phyloP scores from a whole-genome alignment of 73 alveolate species.

The Diophrys sp. region DNA sequence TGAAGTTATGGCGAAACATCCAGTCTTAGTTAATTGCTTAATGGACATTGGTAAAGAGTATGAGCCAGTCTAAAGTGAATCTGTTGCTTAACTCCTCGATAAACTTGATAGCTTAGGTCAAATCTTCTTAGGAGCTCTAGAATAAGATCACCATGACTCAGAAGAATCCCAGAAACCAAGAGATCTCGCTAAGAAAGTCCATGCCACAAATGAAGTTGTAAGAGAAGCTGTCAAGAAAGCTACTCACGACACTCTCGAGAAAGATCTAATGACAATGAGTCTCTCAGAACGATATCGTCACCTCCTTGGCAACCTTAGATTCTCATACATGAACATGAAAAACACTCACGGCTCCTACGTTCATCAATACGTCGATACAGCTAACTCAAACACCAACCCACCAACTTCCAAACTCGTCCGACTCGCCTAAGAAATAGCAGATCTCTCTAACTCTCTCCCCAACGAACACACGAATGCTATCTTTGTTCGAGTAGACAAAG shows the following conservation, averaged over 20 bases:
- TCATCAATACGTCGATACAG: constrained; percentile 46
- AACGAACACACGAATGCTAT: constrained; percentile 83
- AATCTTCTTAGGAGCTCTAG: constrained; percentile 55
- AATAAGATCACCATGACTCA: constrained; percentile 18
- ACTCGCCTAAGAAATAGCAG: constrained; percentile 92
- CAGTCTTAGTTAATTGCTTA: constrained; percentile 28
- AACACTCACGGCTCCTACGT: constrained; percentile 59
- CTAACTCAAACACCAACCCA: constrained; percentile 39
- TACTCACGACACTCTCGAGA: constrained; percentile 41
- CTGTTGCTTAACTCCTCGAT: constrained; percentile 52
- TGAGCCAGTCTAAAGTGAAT: constrained; percentile 62
- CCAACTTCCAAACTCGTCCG: constrained; percentile 82
- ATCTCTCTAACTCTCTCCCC: constrained; percentile 75
- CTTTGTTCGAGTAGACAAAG: constrained; percentile 81
- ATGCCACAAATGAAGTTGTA: constrained; percentile 71
- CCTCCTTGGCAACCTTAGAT: constrained; percentile 79
- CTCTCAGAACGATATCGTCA: constrained; percentile 71
- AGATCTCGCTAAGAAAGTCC: constrained; percentile 79
- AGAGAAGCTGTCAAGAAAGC: constrained; percentile 68
- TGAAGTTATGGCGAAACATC: constrained; percentile 51
- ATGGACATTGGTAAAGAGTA: constrained; percentile 48
- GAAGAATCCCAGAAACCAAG: constrained; percentile 59
- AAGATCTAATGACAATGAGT: constrained; percentile 79
- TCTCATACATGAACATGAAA: constrained; percentile 87
- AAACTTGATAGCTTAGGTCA: constrained; percentile 46